Evolutionary conservation across 495 filamentous ascomycete species (phyloP), one percentile per base, ranked within the genome.

Genomic region (Letharia lupina): DNA sequence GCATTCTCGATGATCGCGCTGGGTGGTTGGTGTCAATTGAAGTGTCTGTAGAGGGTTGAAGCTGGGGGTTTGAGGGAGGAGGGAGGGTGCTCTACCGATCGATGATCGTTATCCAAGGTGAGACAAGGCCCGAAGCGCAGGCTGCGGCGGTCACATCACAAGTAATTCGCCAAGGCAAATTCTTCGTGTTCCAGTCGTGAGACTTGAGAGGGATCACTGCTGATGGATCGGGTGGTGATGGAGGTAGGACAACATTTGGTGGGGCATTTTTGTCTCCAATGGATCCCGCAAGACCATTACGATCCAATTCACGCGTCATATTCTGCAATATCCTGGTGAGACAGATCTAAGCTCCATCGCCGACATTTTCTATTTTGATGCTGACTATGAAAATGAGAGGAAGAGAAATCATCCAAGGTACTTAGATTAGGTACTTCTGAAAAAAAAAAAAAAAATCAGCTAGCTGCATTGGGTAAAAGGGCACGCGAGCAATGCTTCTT

Each of bases 1-100:
- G 93, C 90, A 78, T 96, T 96, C 77, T 97, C 92, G 77, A 97
- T 96, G 71, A 98, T 96, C 15, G 87, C 90, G 62, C 91, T 96
- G 70, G 39, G 35, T 45, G 60, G 67, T 39, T 62, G 42, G 42
- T 47, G 65, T 76, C 63, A 75, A 70, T 28, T 61, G 61, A 28
- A 45, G 48, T 40, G 33, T 23, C 10, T 61, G 18, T 11, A 44
- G 67, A 42, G 11, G 6, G 23, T n/a, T 54, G 37, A 15, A 60
- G 12, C 42, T 31, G 45, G 37, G 56, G 62, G 28, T 15, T 44
- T 54, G 52, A 48, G 59, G 40, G 65, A 40, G 41, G 60, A 42
- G 31, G 39, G 35, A 42, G 42, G 67, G 62, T 41, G 23, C 39
- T 12, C 5, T 80, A 96, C 91, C 90, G 87, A 75, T 96, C 93